Evolutionary conservation across 1,139 yeast genomes (phyloP), one percentile per base, ranked within the genome.

Genomic region (Eremothecium cymbalariae): DNA sequence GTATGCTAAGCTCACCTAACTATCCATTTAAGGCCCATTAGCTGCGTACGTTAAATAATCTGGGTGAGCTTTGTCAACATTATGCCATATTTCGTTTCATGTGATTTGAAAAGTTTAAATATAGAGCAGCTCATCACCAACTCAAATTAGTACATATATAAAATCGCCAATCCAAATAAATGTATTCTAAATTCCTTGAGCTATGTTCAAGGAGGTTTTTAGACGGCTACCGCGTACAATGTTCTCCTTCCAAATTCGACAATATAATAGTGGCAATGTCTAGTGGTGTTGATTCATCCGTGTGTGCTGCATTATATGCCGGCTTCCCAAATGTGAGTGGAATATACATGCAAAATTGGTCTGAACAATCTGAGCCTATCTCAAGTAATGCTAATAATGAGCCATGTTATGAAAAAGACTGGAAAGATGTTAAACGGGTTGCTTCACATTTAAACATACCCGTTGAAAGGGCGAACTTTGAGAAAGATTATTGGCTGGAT

Each of bases 211-310:
- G 33, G 8, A 19, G 38, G 15, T 13, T n/a, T 5, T 33, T 46
- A 7, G 24, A 28, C 2, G 51, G 54, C 2, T 51, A 45, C 21
- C 40, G 32, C 11, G 42, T 41, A 4, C 81, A 73, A 44, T 60
- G 58, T 4, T 47, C 51, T 18, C 90, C 93, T 0, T 40, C 43
- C 1, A 46, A 47, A 4, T 55, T 68, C 23, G 94, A 83, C 50
- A 72, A 67, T 34, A 70, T 90, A 15, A 64, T 82, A 22, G 73
- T 90, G 2, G 95, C 97, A 15, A 85, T 90, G 96, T 85, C 95
- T 1, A 82, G 95, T 0, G 99, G 99, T 0, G 97, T 90, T 0
- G 98, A 90, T 57, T 86, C 97, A 0, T 80, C 95, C 1, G 86
- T 90, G 1, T 75, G 83, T 2, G 97, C 97, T 0, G 77, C 90